Base-by-base conservation (phyloP, 176 grass and related monocot genomes). In the Ampelocalamus luodianensis region DNA sequence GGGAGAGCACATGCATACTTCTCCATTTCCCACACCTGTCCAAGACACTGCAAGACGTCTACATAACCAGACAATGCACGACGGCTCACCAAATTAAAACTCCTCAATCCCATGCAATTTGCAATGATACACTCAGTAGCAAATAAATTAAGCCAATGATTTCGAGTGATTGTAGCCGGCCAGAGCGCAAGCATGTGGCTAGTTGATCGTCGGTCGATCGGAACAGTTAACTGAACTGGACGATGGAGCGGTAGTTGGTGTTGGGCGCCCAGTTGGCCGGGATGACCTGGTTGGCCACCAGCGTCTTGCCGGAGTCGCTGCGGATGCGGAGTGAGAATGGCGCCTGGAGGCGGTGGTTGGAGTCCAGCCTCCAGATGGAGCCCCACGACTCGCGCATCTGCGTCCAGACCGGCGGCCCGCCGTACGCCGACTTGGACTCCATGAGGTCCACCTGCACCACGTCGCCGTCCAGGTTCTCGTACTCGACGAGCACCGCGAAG, bases 261-360 rank as follows among this genome's bases (percentile, higher is more conserved):
- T 51, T 90, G 11, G 92, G 75, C 1, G 64, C 56, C 95, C 95
- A 95, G 71, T 89, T 91, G 1, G 83, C 85, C 37, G 95, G 95
- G 79, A 97, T 93, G 69, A 93, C 79, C 29, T 95, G 49, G 64
- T 74, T 75, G 16, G 92, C 95, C 13, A 97, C 88, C 9, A 94
- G 80, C 34, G 1, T 24, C 85, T 81, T 91, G 79, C 86, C 78
- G 65, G 81, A 89, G 58, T 78, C 83, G 86, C 84, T 90, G 61
- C 90, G 86, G 51, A 93, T 90, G 78, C 84, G 87, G 37, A 97
- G 70, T 1, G 95, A 95, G 85, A 97, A 97, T 1, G 95, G 95
- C 4, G 74, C 84, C 17, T 64, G 26, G 6, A 94, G 83, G 8
- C 70, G 56, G 78, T 89, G 85, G 78, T 72, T 69, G n/a, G 95